A percentile compares a stretch with the other conserved stretches of the same genome.
These are phyloP conservation scores for Dactylonectria macrodidyma DNA, from an alignment of 2,329 filamentous ascomycete species.

Conservation along the genomic window DNA sequence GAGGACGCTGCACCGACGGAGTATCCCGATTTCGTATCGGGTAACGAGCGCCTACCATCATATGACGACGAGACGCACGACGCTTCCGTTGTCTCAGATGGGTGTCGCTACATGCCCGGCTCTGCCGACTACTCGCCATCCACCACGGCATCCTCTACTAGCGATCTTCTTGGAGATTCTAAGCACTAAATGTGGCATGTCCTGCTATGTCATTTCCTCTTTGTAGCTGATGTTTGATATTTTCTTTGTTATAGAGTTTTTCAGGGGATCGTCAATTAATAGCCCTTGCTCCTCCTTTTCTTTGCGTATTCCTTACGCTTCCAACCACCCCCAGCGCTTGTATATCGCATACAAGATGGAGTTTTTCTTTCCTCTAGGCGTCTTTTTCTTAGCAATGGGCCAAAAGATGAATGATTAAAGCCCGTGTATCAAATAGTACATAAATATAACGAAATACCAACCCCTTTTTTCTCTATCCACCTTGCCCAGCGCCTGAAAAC, in stretches of 20 bases:
- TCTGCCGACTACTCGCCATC: constrained; percentile 46
- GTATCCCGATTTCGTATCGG: constrained; percentile 39
- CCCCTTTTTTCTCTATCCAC: constrained; percentile 15
- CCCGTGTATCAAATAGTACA: constrained; percentile 29
- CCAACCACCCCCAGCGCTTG: constrained; percentile 2
- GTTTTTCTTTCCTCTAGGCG: constrained; percentile 29
- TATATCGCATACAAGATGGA: constrained; percentile 27
- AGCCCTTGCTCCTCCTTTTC: constrained; percentile 16
- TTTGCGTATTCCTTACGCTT: not conserved
- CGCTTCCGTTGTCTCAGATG: constrained; percentile 59
- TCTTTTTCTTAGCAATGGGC: constrained; percentile 31
- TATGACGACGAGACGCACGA: constrained; percentile 55
- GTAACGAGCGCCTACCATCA: constrained; percentile 58
- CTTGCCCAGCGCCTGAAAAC: not conserved
- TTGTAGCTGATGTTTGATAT: constrained; percentile 20
- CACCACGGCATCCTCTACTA: constrained; percentile 37
- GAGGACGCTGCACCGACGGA: constrained; percentile 36
- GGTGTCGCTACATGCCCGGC: constrained; percentile 58
- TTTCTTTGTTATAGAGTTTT: constrained; percentile 31
- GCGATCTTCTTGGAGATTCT: constrained; percentile 43
- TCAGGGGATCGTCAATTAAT: constrained; percentile 29
- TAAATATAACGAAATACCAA: constrained; percentile 37
- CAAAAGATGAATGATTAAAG: constrained; percentile 26
- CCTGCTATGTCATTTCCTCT: constrained; percentile 21
- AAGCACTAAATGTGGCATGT: constrained; percentile 35